Evolutionary conservation across 306 rosid genomes (phyloP).

Genomic region (Potentilla sterilis): DNA sequence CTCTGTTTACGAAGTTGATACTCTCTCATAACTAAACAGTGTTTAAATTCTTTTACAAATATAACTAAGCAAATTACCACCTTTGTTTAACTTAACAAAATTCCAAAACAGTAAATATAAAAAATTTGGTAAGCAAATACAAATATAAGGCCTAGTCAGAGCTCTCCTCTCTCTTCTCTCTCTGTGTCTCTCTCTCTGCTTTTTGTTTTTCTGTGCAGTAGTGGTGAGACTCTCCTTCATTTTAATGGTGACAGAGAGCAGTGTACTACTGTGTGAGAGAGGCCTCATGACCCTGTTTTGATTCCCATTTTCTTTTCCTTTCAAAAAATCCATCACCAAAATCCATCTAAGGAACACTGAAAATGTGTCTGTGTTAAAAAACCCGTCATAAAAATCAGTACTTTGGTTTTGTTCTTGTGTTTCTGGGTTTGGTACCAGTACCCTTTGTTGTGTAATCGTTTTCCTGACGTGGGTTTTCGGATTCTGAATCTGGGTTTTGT

Average conservation of each 20-base stretch:
- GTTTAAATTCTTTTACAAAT: neutral
- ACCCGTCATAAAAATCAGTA: neutral
- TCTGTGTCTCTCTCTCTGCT: slow-evolving; percentile 10
- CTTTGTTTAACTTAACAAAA: neutral
- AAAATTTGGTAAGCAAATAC: neutral
- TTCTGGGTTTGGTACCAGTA: neutral
- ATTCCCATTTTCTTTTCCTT: neutral
- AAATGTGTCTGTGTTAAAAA: neutral
- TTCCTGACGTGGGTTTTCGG: slow-evolving; percentile 25
- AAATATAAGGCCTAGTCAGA: slow-evolving; percentile 1
- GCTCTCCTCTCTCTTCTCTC: slow-evolving; percentile 2
- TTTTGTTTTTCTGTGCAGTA: slow-evolving; percentile 16
- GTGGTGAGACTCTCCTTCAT: slow-evolving; percentile 29
- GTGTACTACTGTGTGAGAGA: neutral
- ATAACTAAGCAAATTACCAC: neutral
- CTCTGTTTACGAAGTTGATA: slow-evolving; percentile 16
- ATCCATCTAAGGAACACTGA: neutral
- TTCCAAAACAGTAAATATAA: neutral
- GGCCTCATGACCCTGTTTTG: slow-evolving; percentile 17
- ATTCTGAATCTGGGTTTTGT: slow-evolving; percentile 21
- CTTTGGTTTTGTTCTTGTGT: neutral
- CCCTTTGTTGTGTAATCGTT: neutral
- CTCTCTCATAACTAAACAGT: neutral
- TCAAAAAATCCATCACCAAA: slow-evolving; percentile 22
- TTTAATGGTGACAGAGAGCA: slow-evolving; percentile 40